Evolutionary conservation across 129 eudicot species (phyloP), one percentile per base, ranked within the genome.

Genomic region (Flaveria robusta): DNA sequence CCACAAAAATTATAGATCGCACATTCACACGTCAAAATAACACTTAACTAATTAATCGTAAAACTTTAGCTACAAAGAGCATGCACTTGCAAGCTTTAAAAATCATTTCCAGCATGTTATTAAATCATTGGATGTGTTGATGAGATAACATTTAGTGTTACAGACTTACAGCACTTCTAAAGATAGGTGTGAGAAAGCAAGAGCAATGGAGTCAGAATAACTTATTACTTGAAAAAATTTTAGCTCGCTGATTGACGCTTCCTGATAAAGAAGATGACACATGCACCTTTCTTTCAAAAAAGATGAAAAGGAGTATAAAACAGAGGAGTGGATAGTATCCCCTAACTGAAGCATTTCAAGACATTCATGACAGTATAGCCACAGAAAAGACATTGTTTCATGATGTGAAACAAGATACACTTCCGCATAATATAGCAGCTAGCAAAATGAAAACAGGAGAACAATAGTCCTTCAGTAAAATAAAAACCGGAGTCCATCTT

Each of bases 61-160:
- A 50, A 16, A 50, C 22, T 15, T 16, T 50, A 50, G 56, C n/a
- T 2, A 50, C 4, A 58, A 10, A 22, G n/a, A 58, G 7, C 65
- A 58, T 22, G 34, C 16, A 23, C 8, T 3, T 56, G 15, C 29
- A 56, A 19, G 29, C 23, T 19, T 56, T 20, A 20, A 56, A 56
- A 56, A 56, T 2, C 29, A 20, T 20, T 56, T 56, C 29, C 8
- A 23, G 0, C 34, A 58, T 58, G 34, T 22, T 58, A 58, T 58
- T 34, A 20, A 24, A 20, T 26, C 41, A 60, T 14, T 60, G 67
- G 63, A 24, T 60, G 67, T 13, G 67, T 60, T 26, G 41, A 60
- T 60, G 67, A 24, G 18, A 60, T 60, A 20, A 56, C 63, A 56
- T 60, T 26, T 26, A n/a, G n/a, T n/a, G n/a, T n/a, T n/a, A n/a